These are phyloP conservation scores for Saprolegnia parasitica DNA, from an alignment of 352 stramenopile species.

Conservation along the genomic window DNA sequence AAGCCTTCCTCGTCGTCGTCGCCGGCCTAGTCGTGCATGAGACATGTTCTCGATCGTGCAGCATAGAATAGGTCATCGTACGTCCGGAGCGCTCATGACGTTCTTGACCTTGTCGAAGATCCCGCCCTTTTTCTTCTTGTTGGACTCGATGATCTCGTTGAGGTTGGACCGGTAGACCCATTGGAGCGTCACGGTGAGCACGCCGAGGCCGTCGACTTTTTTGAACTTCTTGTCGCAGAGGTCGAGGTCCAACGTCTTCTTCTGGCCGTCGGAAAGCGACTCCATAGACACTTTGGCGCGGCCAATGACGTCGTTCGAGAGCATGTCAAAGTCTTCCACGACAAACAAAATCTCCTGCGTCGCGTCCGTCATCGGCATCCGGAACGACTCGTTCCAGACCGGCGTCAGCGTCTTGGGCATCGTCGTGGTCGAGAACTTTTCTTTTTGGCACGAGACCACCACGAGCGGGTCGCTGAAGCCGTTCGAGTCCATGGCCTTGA, in stretches of 20 bases:
- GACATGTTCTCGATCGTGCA: no score
- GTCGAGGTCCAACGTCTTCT: conserved; percentile 34
- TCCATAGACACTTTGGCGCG: conserved; percentile 54
- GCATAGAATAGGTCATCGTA: conserved; percentile 64
- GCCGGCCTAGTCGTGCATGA: conserved; percentile 14
- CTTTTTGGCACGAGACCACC: conserved; percentile 63
- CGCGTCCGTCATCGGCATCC: conserved; percentile 56
- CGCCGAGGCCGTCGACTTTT: conserved; percentile 49
- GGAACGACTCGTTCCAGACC: conserved; percentile 80
- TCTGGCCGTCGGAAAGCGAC: neutral
- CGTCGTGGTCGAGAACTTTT: conserved; percentile 73
- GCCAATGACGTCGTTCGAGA: conserved; percentile 80
- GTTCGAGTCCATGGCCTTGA: conserved; percentile 82
- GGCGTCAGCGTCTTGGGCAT: conserved; percentile 67
- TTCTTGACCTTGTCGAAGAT: conserved; percentile 50
- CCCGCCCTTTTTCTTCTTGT: conserved; percentile 66
- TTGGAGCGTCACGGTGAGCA: conserved; percentile 47
- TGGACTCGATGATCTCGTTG: conserved; percentile 41
- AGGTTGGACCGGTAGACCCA: conserved; percentile 56
- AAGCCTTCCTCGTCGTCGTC: conserved; percentile 63
- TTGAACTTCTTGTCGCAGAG: conserved; percentile 66
- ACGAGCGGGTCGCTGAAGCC: conserved; percentile 86
- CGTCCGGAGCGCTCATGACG: conserved; percentile 54
- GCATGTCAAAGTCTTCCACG: conserved; percentile 70
- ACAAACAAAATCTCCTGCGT: conserved; percentile 49